phyloP scores from a whole-genome alignment of 495 filamentous ascomycete genomes.

The Penicillium argentinense region DNA sequence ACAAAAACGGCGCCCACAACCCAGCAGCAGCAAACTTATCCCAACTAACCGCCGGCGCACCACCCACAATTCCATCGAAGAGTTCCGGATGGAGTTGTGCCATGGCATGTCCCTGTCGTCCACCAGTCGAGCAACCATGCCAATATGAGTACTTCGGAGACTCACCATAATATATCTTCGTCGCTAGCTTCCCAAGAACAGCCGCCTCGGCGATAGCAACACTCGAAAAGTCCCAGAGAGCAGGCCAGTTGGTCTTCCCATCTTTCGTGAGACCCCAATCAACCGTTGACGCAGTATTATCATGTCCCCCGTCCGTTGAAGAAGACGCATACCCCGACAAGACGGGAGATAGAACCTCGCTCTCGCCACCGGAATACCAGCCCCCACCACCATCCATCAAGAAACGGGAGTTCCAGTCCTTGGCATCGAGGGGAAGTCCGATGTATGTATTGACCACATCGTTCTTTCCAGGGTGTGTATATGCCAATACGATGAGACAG shows the following conservation, averaged over 20 bases:
- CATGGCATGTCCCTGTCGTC: conserved; percentile 45
- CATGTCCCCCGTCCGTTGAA: conserved; percentile 36
- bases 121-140: conserved; percentile 49
- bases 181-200: conserved; percentile 17
- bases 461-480: conserved; percentile 43
- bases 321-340: conserved; percentile 36
- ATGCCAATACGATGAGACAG: conserved; percentile 44
- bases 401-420: conserved; percentile 42
- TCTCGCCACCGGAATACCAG: conserved; percentile 32
- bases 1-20: conserved; percentile 18
- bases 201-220: conserved; percentile 38
- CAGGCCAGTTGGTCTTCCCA: conserved; percentile 42
- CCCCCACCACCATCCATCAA: conserved; percentile 47
- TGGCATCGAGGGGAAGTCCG: conserved; percentile 34
- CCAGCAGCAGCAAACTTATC: conserved; percentile 30
- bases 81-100: conserved; percentile 42
- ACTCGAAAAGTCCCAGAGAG: conserved; percentile 39
- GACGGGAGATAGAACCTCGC: conserved; percentile 20
- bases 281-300: neutral
- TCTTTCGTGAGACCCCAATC: conserved; percentile 40
- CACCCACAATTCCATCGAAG: conserved; percentile 62
- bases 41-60: conserved; percentile 44
- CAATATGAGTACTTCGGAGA: conserved; percentile 40
- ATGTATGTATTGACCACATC: conserved; percentile 36
- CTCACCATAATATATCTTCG: conserved; percentile 13